These are phyloP conservation scores for Paragyromitra xinjiangensis DNA, from an alignment of 495 filamentous ascomycete genomes.

Conservation along the genomic window DNA sequence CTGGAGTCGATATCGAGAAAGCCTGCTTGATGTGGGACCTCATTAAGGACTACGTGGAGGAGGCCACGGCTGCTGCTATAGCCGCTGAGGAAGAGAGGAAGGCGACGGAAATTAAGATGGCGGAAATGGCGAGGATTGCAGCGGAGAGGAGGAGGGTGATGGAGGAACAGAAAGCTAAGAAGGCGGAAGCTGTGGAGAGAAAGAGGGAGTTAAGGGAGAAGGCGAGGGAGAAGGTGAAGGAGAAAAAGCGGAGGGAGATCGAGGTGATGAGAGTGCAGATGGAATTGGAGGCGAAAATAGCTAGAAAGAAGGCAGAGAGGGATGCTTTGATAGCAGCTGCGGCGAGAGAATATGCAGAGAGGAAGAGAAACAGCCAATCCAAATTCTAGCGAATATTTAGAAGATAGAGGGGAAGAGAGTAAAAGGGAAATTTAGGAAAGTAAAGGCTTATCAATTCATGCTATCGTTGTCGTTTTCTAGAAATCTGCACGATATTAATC, in stretches of 20 bases:
- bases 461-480: neutral
- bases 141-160: neutral
- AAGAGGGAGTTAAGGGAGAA: neutral
- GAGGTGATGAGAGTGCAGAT: neutral
- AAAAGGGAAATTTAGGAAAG: too few relatives aligned
- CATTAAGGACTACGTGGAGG: neutral
- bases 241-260: neutral
- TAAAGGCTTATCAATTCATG: too few relatives aligned
- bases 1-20: neutral
- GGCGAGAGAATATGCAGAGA: neutral
- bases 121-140: neutral
- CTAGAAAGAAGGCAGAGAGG: too few relatives aligned
- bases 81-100: neutral
- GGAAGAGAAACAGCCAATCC: neutral
- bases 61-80: neutral
- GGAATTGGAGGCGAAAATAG: neutral
- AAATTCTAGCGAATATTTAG: neutral
- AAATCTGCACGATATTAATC: neutral
- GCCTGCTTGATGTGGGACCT: neutral
- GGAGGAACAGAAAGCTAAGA: neutral
- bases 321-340: neutral
- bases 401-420: neutral
- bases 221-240: too few relatives aligned
- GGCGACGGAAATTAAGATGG: neutral
- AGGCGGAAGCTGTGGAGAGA: neutral